phyloP scores from a whole-genome alignment of 768 basidiomycete species.

The Dendrothele bispora region DNA sequence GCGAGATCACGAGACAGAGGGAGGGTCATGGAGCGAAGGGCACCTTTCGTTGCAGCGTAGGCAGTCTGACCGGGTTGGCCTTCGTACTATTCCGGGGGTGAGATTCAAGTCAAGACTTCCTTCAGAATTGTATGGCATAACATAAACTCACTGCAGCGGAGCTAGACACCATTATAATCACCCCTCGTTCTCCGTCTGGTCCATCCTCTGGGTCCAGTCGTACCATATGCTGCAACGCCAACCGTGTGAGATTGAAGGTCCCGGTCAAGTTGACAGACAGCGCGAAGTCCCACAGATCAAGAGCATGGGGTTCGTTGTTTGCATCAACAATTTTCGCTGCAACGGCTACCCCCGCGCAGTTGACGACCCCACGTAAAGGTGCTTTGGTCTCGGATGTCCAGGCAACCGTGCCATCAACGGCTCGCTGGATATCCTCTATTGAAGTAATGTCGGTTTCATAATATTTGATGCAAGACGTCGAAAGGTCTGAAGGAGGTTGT shows the following conservation, averaged over 20 bases:
- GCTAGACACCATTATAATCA: conserved; percentile 36
- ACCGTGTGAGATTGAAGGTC: conserved; percentile 37
- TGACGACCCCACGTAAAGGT: conserved; percentile 35
- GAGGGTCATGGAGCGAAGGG: conserved; percentile 34
- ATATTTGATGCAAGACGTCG: conserved; percentile 13
- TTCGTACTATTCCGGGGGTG: conserved; percentile 24
- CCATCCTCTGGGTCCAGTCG: conserved; percentile 21
- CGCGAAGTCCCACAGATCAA: conserved; percentile 34
- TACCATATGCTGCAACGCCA: conserved; percentile 32
- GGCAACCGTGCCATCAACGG: conserved; percentile 24
- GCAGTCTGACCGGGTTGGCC: conserved; percentile 40
- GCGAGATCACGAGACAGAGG: conserved; percentile 41
- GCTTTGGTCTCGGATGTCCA: conserved; percentile 26
- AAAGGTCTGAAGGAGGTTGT: conserved; percentile 12
- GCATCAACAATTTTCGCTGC: conserved; percentile 30
- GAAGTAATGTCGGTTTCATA: conserved; percentile 28
- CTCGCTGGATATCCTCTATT: conserved; percentile 24
- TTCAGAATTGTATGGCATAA: conserved; percentile 6
- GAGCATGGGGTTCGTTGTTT: conserved; percentile 28
- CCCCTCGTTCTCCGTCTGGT: conserved; percentile 35
- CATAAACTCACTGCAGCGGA: conserved; percentile 27
- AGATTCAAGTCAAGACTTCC: not conserved
- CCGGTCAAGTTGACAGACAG: conserved; percentile 38
- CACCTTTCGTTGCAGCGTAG: conserved; percentile 40
- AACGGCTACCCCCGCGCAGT: conserved; percentile 37